These are phyloP conservation scores for Trypanosomatidae sp. DNA, from an alignment of 208 protist genomes.

Conservation along the genomic window DNA sequence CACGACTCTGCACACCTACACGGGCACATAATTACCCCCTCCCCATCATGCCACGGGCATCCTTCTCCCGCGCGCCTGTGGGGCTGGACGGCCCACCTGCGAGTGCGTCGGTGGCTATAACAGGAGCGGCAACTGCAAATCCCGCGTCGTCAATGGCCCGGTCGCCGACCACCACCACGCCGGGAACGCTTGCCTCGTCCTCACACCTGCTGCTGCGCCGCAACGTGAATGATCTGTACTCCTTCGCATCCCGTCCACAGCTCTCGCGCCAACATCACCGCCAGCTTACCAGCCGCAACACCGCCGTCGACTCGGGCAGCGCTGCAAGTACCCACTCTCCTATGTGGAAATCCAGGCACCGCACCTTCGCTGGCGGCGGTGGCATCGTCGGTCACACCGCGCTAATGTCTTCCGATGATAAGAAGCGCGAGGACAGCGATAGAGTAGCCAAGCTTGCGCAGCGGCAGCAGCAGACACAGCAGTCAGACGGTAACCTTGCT, in stretches of 20 bases:
- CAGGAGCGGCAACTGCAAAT: background rate
- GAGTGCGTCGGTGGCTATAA: background rate
- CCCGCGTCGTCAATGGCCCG: background rate
- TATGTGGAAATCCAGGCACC: constrained; percentile 1
- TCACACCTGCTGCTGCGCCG: background rate
- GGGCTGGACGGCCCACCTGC: background rate
- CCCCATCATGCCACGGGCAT: background rate
- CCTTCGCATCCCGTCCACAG: background rate
- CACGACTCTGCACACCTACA: background rate
- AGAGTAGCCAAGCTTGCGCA: constrained; percentile 3
- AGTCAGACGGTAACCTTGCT: constrained; percentile 6
- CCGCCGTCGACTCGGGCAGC: background rate
- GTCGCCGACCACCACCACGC: background rate
- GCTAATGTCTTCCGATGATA: constrained; percentile 11
- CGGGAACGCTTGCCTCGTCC: background rate
- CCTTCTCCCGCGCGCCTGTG: background rate
- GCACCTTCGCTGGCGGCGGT: background rate
- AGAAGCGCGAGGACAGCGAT: constrained; percentile 18
- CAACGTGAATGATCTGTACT: constrained; percentile 5
- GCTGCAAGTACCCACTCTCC: background rate
- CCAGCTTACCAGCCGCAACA: background rate
- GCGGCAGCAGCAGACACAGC: constrained; percentile 3
- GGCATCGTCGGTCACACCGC: constrained; percentile 4
- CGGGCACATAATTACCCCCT: background rate
- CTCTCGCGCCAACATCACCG: background rate